Base-by-base conservation (phyloP, 2,329 filamentous ascomycete species). In the Penicillium expansum region DNA sequence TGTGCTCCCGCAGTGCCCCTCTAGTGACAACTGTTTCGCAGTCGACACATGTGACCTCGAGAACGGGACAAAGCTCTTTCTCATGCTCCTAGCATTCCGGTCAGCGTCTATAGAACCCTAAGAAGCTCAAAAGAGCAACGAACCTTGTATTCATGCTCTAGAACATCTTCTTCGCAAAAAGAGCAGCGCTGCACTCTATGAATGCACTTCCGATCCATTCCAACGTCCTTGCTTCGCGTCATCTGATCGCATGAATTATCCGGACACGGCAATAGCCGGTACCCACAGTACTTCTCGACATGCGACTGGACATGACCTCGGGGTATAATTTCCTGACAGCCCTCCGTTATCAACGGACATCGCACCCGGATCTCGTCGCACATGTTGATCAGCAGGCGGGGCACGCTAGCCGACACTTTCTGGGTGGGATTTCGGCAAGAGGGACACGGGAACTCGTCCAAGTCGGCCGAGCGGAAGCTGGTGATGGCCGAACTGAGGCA, bases 361-460 rank as follows among this genome's bases (percentile, higher is more conserved):
- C 79, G 80, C 55, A 86, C 84, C 18, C 79, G 69, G 38, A 87
- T 77, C 58, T 86, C 85, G 62, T 86, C 82, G 58, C 85, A 80
- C 77, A 87, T 86, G 57, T 83, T 84, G 65, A 79, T 76, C 59
- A 87, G 67, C 38, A 86, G 77, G 65, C 81, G 80, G 52, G 82
- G 83, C 32, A 83, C 80, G 48, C 71, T 77, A 48, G 69, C 70
- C 51, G 71, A 74, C 27, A 71, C 65, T 14, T 71, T 69, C 48
- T 63, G 64, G 18, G 75, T 70, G 39, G 77, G 75, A 41, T 77
- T 77, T 38, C 84, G 81, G 67, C 84, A 86, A 4, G 80, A 81
- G 45, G 84, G 84, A 72, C 84, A 87, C 33, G 74, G 77, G 61
- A 76, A 76, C 30, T 73, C 68, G 14, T 71, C 66, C 47, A 69